phyloP scores from a whole-genome alignment of 2,329 filamentous ascomycete species.

The Saccharata proteae region DNA sequence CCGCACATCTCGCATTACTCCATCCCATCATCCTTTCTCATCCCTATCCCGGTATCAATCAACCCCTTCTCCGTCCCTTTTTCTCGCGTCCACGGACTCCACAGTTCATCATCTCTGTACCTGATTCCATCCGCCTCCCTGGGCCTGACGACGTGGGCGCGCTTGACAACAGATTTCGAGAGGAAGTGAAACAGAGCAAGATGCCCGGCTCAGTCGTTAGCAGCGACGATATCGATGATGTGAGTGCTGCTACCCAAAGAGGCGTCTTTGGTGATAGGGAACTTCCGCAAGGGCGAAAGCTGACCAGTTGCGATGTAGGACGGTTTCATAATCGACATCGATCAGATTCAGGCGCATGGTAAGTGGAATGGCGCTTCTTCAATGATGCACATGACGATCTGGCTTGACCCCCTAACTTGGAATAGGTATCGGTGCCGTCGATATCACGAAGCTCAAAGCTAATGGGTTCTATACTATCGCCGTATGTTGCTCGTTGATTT shows the following conservation, averaged over 20 bases:
- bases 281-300: background rate
- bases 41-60: no score
- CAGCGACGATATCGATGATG: slow-evolving; percentile 43
- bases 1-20: no score
- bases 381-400: no score
- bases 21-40: no score
- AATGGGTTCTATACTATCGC: slow-evolving; percentile 53
- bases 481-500: slow-evolving; percentile 26
- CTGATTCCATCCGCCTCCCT: no score
- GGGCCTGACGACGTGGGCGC: no score
- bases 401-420: slow-evolving; percentile 10
- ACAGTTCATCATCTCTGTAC: no score
- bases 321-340: slow-evolving; percentile 52
- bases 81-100: no score
- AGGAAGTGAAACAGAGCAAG: no score
- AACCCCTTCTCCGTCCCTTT: no score
- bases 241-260: slow-evolving; percentile 18
- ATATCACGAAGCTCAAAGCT: slow-evolving; percentile 53
- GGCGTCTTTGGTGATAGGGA: slow-evolving; percentile 8
- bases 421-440: slow-evolving; percentile 52
- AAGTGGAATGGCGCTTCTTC: slow-evolving; percentile 8
- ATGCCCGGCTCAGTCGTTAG: slow-evolving; percentile 43
- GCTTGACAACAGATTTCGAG: no score
- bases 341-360: slow-evolving; percentile 54
- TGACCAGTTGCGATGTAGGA: slow-evolving; percentile 22